These are phyloP conservation scores for Streptanthus diversifolius DNA, from an alignment of 345 rosid genomes.

Conservation along the genomic window DNA sequence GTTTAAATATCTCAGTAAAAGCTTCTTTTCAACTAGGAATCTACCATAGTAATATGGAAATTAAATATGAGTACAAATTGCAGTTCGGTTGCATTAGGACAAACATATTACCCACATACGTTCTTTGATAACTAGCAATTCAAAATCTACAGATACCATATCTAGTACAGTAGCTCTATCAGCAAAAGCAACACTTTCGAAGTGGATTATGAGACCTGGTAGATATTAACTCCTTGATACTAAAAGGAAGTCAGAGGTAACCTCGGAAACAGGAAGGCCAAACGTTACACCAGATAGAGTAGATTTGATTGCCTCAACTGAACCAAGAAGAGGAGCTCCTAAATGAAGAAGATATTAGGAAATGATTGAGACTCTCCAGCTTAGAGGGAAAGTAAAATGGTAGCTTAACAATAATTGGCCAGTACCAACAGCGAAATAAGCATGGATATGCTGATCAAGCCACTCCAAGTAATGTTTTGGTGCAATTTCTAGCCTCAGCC, in stretches of 20 bases:
- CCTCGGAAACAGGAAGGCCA: slow-evolving; percentile 98
- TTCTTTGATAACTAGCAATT: slow-evolving; percentile 10
- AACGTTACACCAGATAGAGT: slow-evolving; percentile 77
- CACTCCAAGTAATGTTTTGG: slow-evolving; percentile 83
- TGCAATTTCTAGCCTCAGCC: slow-evolving; percentile 98
- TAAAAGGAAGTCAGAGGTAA: slow-evolving; percentile 39
- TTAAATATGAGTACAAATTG: neutral
- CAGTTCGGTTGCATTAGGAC: slow-evolving; percentile 1
- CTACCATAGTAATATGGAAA: slow-evolving; percentile 8
- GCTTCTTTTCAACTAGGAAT: slow-evolving; percentile 12
- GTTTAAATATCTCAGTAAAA: neutral
- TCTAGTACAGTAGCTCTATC: neutral
- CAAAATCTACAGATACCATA: slow-evolving; percentile 9
- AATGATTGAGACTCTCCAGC: slow-evolving; percentile 3
- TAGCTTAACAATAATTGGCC: slow-evolving; percentile 7
- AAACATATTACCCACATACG: neutral
- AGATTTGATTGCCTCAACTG: slow-evolving; percentile 73
- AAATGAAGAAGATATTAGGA: slow-evolving; percentile 25
- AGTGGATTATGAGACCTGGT: neutral
- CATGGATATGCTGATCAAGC: slow-evolving; percentile 94
- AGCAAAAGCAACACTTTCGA: neutral
- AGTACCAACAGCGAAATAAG: slow-evolving; percentile 94
- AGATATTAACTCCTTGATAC: neutral
- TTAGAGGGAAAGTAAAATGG: slow-evolving; percentile 2
- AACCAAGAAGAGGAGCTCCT: slow-evolving; percentile 98